Evolutionary conservation across 805 yeast genomes (phyloP).

Genomic region (Monosporozyma yasuniensis): DNA sequence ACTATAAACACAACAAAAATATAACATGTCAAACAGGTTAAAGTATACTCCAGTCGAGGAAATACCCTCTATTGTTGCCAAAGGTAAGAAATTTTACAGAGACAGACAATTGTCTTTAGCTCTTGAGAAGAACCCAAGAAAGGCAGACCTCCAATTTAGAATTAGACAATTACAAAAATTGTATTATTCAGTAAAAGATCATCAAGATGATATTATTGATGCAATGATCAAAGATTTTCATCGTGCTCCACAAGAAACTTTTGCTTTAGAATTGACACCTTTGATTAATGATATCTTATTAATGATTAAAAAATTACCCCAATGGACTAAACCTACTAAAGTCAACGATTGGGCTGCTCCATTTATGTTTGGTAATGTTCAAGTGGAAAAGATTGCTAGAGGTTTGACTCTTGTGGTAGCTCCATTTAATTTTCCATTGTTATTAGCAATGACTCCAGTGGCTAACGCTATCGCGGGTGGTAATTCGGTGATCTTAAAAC

Average conservation of each 20-base stretch:
- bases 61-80: slow-evolving; percentile 7
- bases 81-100: slow-evolving; percentile 11
- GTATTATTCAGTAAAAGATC: slow-evolving; percentile 54
- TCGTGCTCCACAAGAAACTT: slow-evolving; percentile 55
- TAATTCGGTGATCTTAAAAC: slow-evolving; percentile 68
- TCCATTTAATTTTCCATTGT: slow-evolving; percentile 39
- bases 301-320: slow-evolving; percentile 49
- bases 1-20: not conserved
- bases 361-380: slow-evolving; percentile 31
- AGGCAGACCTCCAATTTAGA: slow-evolving; percentile 33
- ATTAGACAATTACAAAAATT: slow-evolving; percentile 56
- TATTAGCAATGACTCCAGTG: slow-evolving; percentile 55
- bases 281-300: slow-evolving; percentile 47
- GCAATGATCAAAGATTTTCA: slow-evolving; percentile 63
- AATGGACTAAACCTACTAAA: slow-evolving; percentile 49
- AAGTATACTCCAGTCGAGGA: slow-evolving; percentile 1
- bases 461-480: slow-evolving; percentile 82
- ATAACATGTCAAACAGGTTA: not conserved
- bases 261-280: slow-evolving; percentile 46
- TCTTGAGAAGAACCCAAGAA: slow-evolving; percentile 8
- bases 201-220: slow-evolving; percentile 42
- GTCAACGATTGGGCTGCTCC: slow-evolving; percentile 25
- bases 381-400: slow-evolving; percentile 35
- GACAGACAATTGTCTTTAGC: slow-evolving; percentile 16
- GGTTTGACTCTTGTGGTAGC: slow-evolving; percentile 65